Percentiles rank a stretch among this genome's conserved stretches.
Evolutionary conservation across 768 basidiomycete genomes (phyloP).

Genomic region (Leccinum arenicola): DNA sequence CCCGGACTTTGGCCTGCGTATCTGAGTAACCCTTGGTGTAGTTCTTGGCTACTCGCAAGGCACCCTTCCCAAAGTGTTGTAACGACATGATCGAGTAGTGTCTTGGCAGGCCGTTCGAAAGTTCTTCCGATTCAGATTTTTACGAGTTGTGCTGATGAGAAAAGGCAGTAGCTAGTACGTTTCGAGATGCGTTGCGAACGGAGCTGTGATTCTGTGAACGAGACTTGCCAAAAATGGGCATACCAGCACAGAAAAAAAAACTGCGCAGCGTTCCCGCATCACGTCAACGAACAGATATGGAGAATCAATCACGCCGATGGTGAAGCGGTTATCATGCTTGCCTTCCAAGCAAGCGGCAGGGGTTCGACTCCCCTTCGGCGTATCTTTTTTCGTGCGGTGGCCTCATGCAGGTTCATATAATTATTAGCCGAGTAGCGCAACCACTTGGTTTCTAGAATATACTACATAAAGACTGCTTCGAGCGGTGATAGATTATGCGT

Average conservation of each 20-base stretch:
- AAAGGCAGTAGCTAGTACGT: conserved; percentile 13
- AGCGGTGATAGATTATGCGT: conserved; percentile 4
- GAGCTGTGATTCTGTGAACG: conserved; percentile 9
- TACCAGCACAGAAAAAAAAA: background rate
- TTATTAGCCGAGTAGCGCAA: background rate
- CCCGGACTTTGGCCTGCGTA: conserved; percentile 90
- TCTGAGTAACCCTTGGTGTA: conserved; percentile 97
- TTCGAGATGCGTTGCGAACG: conserved; percentile 18
- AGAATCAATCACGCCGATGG: conserved; percentile 49
- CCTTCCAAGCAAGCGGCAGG: conserved; percentile 80
- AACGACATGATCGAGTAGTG: conserved; percentile 40
- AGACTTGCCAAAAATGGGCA: background rate
- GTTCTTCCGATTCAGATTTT: background rate
- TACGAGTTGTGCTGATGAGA: background rate
- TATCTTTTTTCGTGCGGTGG: conserved; percentile 11
- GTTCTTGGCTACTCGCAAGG: conserved; percentile 88
- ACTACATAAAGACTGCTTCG: conserved; percentile 8
- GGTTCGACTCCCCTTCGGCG: conserved; percentile 74
- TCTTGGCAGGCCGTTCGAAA: background rate
- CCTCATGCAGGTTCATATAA: background rate
- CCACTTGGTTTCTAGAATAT: background rate
- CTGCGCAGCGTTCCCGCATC: background rate
- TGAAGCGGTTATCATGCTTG: conserved; percentile 94
- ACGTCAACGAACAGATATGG: conserved; percentile 2
- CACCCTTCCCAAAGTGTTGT: conserved; percentile 82